Base-by-base conservation (phyloP, 2,329 filamentous ascomycete species). In the Calonectria hongkongensis region DNA sequence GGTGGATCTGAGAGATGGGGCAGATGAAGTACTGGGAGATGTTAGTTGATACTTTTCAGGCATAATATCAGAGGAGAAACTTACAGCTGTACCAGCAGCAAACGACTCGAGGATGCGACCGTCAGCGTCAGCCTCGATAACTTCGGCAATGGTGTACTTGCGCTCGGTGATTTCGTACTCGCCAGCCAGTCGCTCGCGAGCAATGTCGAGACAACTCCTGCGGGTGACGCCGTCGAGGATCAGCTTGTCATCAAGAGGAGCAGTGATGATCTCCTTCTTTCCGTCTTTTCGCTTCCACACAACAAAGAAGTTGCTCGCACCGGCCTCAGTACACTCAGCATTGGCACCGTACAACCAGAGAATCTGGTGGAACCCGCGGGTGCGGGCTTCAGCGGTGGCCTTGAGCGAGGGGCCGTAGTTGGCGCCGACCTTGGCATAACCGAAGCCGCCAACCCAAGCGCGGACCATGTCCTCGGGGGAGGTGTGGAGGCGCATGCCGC, bases 391-490 rank as follows among this genome's bases (percentile, higher is more conserved):
- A 21, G 89, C 89, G 62, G 95, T 95, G 4, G 95, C 94, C 67
- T 95, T 88, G 67, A 98, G 88, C 25, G 91, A 93, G 21, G 96
- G 96, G 0, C 96, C 96, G 84, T 98, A 98, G 88, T 98, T 98
- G 73, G 96, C 96, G 68, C 96, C 96, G 41, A 98, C 91, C 86
- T 98, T 98, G 73, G 95, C 95, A 81, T 94, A 96, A 0, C 96
- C 96, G 83, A 97, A 98, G 12, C 96, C 96, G 73, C 96, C 96
- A 25, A 95, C 95, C 96, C 96, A 98, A 15, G 96, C 95, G 76
- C 96, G 93, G 71, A 98, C 92, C 87, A 93, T 94, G 83, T 98
- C 94, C 76, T 96, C 92, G 68, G 91, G 90, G 56, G 91, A 94
- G 0, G 95, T 96, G 81, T 96, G 90, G 56, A 98, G 90, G 79